These are phyloP conservation scores for Ostreobium quekettii DNA, from an alignment of 139 green algal species.

Conservation along the genomic window DNA sequence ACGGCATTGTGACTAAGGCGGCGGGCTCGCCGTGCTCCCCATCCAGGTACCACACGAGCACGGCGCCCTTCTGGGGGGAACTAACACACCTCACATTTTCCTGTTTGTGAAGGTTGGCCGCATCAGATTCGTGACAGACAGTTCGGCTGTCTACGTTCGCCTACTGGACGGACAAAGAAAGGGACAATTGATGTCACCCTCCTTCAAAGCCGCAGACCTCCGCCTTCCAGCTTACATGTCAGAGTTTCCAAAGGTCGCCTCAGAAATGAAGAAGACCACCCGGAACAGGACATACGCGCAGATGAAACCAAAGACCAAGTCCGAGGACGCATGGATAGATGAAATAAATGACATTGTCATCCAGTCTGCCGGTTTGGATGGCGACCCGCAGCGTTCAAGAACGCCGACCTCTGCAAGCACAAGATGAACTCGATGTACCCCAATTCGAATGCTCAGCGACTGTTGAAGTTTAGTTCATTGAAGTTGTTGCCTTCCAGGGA, in stretches of 20 bases:
- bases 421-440: too few species aligned
- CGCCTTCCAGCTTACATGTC: neutral
- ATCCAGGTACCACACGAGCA: too few species aligned
- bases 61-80: too few species aligned
- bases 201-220: neutral
- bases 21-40: too few species aligned
- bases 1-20: too few species aligned
- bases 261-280: constrained; percentile 1
- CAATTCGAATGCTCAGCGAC: too few species aligned
- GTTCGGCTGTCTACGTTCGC: neutral
- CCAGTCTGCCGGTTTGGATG: neutral
- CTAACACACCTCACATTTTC: too few species aligned
- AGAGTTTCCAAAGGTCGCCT: neutral
- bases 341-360: neutral
- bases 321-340: neutral
- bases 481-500: too few species aligned
- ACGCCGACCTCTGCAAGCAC: too few species aligned
- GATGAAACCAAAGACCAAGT: neutral
- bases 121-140: neutral
- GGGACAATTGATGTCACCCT: neutral
- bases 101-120: neutral
- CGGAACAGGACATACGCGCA: neutral
- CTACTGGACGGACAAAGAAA: neutral
- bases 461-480: too few species aligned
- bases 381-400: too few species aligned